These are phyloP conservation scores for Penicillium cataractarum DNA, from an alignment of 495 filamentous ascomycete genomes.

Conservation along the genomic window DNA sequence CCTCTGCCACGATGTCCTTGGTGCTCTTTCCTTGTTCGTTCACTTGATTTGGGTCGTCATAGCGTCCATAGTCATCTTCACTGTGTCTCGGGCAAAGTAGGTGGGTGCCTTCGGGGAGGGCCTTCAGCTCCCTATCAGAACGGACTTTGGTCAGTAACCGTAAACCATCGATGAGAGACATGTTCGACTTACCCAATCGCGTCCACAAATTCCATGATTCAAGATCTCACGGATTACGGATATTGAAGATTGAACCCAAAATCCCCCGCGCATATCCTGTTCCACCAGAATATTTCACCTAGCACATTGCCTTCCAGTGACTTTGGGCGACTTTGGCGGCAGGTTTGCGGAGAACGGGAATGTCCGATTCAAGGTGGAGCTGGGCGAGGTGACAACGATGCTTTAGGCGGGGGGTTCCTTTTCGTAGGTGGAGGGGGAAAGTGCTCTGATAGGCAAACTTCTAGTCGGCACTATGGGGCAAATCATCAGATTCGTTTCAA, in stretches of 20 bases:
- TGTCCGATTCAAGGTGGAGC: neutral
- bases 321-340: neutral
- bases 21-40: conserved; percentile 36
- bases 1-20: conserved; percentile 47
- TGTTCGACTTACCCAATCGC: conserved; percentile 40
- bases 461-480: neutral
- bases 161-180: neutral
- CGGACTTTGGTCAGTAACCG: conserved; percentile 15
- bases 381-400: neutral
- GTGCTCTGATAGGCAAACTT: neutral
- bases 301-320: conserved; percentile 13
- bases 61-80: conserved; percentile 55
- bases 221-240: conserved; percentile 16
- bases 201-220: conserved; percentile 49
- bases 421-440: neutral
- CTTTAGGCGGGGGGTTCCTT: neutral
- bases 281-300: conserved; percentile 6
- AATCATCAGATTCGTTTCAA: neutral
- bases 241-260: conserved; percentile 9
- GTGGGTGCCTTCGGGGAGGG: conserved; percentile 50
- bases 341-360: neutral
- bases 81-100: conserved; percentile 53
- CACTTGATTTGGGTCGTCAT: conserved; percentile 49
- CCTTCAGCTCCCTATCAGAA: conserved; percentile 43
- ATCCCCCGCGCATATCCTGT: conserved; percentile 25